These are phyloP conservation scores for Prunus mira DNA, from an alignment of 306 rosid species.

Conservation along the genomic window DNA sequence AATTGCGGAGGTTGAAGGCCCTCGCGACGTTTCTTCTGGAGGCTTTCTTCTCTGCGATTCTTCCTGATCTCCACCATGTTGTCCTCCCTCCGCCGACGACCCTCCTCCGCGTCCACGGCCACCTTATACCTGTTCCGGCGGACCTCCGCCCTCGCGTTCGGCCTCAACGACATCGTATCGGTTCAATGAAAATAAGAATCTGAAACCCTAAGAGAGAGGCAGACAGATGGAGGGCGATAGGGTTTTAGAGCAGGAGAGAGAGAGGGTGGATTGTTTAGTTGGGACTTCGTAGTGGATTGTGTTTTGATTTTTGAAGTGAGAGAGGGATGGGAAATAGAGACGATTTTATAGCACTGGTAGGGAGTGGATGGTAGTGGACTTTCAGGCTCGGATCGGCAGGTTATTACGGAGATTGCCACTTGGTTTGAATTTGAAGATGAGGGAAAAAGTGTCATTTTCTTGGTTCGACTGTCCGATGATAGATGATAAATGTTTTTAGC, in stretches of 20 bases:
- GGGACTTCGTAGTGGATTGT: neutral
- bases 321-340: conserved; percentile 10
- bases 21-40: conserved; percentile 93
- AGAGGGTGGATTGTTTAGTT: neutral
- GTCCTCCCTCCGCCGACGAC: conserved; percentile 93
- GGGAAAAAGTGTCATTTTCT: conserved; percentile 20
- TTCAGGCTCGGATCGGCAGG: conserved; percentile 45
- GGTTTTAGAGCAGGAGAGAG: conserved; percentile 19
- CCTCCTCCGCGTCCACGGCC: conserved; percentile 98
- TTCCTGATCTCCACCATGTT: conserved; percentile 98
- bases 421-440: conserved; percentile 54
- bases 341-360: conserved; percentile 21
- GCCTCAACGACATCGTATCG: conserved; percentile 83
- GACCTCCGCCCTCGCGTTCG: conserved; percentile 82
- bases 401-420: conserved; percentile 48
- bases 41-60: conserved; percentile 89
- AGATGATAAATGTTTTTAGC: neutral
- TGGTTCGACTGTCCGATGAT: neutral
- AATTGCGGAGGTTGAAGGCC: conserved; percentile 70
- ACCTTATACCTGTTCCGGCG: conserved; percentile 97
- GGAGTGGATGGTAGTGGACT: neutral
- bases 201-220: conserved; percentile 21
- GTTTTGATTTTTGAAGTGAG: conserved; percentile 2
- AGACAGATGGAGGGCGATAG: neutral
- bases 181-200: neutral